Evolutionary conservation across 495 filamentous ascomycete species (phyloP).

Genomic region (Hypomontagnella submonticulosa): DNA sequence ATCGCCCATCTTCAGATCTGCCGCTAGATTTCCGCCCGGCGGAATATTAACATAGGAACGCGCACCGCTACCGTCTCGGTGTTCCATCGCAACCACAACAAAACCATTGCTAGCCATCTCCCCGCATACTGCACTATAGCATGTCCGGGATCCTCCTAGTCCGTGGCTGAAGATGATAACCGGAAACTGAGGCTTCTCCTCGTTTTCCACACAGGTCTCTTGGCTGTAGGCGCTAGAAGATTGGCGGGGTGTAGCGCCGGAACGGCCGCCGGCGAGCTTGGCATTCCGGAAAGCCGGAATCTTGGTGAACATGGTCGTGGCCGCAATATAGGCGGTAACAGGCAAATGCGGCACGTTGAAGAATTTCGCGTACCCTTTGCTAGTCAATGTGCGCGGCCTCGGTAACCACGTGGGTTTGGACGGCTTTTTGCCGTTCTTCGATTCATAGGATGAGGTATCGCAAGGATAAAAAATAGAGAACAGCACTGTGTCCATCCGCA

Average conservation of each 20-base stretch:
- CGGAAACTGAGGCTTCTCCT: slow-evolving; percentile 60
- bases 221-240: slow-evolving; percentile 61
- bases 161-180: slow-evolving; percentile 78
- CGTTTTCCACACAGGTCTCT: slow-evolving; percentile 33
- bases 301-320: slow-evolving; percentile 66
- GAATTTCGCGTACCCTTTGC: slow-evolving; percentile 66
- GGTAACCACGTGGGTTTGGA: slow-evolving; percentile 66
- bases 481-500: slow-evolving; percentile 67
- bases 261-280: slow-evolving; percentile 44
- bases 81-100: slow-evolving; percentile 75
- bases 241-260: slow-evolving; percentile 52
- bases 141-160: slow-evolving; percentile 69
- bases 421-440: slow-evolving; percentile 49
- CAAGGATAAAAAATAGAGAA: slow-evolving; percentile 76
- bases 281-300: slow-evolving; percentile 67
- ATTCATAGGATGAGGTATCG: slow-evolving; percentile 42
- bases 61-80: slow-evolving; percentile 72
- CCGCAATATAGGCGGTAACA: slow-evolving; percentile 57
- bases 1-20: slow-evolving; percentile 14
- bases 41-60: slow-evolving; percentile 65
- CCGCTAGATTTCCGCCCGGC: slow-evolving; percentile 18
- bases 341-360: slow-evolving; percentile 56
- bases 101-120: slow-evolving; percentile 73
- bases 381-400: slow-evolving; percentile 57
- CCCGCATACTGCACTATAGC: slow-evolving; percentile 70